Percentiles rank a stretch among this genome's conserved stretches.
Evolutionary conservation across 768 basidiomycete species (phyloP).

Genomic region (Boletus sensibilis): DNA sequence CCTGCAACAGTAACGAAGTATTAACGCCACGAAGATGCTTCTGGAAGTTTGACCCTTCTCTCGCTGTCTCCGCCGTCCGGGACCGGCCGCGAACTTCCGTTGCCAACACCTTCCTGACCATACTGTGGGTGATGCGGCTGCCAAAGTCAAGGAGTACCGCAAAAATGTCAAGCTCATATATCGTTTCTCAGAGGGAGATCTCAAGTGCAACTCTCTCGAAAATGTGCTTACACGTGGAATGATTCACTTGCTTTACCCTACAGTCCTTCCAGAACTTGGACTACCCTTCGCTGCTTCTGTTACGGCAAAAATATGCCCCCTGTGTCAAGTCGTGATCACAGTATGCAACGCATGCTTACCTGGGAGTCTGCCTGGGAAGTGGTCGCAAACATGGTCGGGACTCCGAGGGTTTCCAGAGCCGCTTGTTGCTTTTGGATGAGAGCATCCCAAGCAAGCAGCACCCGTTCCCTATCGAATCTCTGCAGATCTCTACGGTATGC

Average conservation of each 20-base stretch:
- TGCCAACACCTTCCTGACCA: background rate
- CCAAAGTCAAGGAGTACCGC: background rate
- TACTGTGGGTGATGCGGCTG: background rate
- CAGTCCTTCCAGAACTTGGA: slow-evolving; percentile 62
- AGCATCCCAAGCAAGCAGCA: slow-evolving; percentile 72
- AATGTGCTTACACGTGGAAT: slow-evolving; percentile 5
- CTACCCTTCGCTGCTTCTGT: slow-evolving; percentile 69
- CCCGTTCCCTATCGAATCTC: slow-evolving; percentile 69
- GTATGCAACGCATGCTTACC: slow-evolving; percentile 39
- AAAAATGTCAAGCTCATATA: background rate
- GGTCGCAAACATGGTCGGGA: slow-evolving; percentile 73
- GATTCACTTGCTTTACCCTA: slow-evolving; percentile 21
- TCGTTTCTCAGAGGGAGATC: background rate
- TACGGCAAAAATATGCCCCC: background rate
- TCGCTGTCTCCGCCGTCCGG: slow-evolving; percentile 4
- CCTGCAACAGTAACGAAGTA: background rate
- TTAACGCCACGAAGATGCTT: slow-evolving; percentile 16
- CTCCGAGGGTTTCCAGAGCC: slow-evolving; percentile 53
- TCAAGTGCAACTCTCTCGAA: background rate
- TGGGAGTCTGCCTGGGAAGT: slow-evolving; percentile 48
- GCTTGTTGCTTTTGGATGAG: slow-evolving; percentile 70
- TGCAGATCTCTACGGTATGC: slow-evolving; percentile 63
- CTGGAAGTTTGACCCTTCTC: slow-evolving; percentile 3
- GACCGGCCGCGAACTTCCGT: background rate
- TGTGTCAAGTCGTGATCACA: background rate